Base-by-base conservation (phyloP, 2,329 filamentous ascomycete species). In the Colletotrichum chlorophyti region DNA sequence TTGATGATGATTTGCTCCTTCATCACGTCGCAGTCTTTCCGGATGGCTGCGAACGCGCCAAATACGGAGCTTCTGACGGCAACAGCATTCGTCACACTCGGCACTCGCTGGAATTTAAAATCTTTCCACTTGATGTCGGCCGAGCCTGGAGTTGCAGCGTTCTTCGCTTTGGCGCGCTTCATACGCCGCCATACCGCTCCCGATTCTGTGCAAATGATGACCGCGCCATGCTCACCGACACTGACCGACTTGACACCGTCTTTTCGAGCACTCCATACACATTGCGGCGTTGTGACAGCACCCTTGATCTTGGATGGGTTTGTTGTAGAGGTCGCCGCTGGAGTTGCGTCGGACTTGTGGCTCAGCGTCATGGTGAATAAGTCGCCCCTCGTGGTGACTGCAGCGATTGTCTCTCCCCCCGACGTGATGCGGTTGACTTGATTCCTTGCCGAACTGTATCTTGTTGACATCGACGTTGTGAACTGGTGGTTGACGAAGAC, bases 171-270 rank as follows among this genome's bases (percentile, higher is more conserved):
- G 23, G 84, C 82, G 60, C 95, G 85, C 68, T 91, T 92, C 48
- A 95, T 87, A 58, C 94, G 89, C 65, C 88, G 88, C 94, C 94
- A 99, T 0, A 97, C 94, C 43, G 91, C 94, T 3, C 95, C 95
- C 37, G 93, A 94, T 59, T 93, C 84, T 0, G 95, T 99, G 64
- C 92, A 94, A 62, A 99, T 87, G 53, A 99, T 96, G 64, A 99
- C 91, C 0, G 93, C 96, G 3, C 93, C 95, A 71, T 98, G 90
- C 70, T 97, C 93, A 32, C 93, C 92, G 3, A 98, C 89, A 61
- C 87, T 90, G 2, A 96, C 91, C 58, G 97, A 97, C 50, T 85
- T 85, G 26, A 91, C 93, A 4, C 93, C 93, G 58, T 91, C 89
- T 69, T 96, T 97, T 65, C 89, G 89, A 3, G 93, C 88, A 26